Evolutionary conservation across 805 yeast genomes (phyloP).

Genomic region (Metschnikowia sp.): DNA sequence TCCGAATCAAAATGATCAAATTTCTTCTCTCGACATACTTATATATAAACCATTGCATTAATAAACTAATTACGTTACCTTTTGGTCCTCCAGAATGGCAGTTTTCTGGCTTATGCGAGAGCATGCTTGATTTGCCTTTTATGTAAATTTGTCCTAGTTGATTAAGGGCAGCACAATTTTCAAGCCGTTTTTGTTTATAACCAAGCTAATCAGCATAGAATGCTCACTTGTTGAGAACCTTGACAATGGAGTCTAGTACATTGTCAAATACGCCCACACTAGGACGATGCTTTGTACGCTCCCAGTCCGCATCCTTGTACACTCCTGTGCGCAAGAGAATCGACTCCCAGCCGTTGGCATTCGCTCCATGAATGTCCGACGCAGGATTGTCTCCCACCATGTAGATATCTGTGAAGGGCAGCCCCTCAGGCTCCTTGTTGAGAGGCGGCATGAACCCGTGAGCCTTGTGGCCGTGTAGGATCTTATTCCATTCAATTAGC

Average conservation of each 20-base stretch:
- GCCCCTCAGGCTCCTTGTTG: conserved; percentile 31
- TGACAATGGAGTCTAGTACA: conserved; percentile 44
- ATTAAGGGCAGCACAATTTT: too few relatives aligned
- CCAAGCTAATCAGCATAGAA: neutral
- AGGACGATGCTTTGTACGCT: conserved; percentile 38
- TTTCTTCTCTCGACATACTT: too few relatives aligned
- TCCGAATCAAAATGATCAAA: conserved; percentile 27
- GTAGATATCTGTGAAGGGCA: conserved; percentile 56
- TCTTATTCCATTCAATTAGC: conserved; percentile 52
- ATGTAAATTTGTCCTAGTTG: too few relatives aligned
- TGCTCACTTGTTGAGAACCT: conserved; percentile 13
- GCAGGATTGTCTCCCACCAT: conserved; percentile 99
- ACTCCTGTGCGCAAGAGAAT: conserved; percentile 88
- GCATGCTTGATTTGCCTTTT: too few relatives aligned
- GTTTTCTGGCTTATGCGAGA: too few relatives aligned
- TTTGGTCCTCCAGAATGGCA: too few relatives aligned
- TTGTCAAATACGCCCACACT: conserved; percentile 48
- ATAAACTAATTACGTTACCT: neutral
- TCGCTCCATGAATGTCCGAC: conserved; percentile 88
- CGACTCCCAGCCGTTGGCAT: conserved; percentile 83
- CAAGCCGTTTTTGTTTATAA: too few relatives aligned
- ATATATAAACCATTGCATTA: neutral
- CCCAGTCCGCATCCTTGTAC: conserved; percentile 57
- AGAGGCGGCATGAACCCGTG: conserved; percentile 38
- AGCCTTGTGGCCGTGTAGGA: conserved; percentile 24